These are phyloP conservation scores for Fraxinus sp. DNA, from an alignment of 305 asterid species.

Conservation along the genomic window DNA sequence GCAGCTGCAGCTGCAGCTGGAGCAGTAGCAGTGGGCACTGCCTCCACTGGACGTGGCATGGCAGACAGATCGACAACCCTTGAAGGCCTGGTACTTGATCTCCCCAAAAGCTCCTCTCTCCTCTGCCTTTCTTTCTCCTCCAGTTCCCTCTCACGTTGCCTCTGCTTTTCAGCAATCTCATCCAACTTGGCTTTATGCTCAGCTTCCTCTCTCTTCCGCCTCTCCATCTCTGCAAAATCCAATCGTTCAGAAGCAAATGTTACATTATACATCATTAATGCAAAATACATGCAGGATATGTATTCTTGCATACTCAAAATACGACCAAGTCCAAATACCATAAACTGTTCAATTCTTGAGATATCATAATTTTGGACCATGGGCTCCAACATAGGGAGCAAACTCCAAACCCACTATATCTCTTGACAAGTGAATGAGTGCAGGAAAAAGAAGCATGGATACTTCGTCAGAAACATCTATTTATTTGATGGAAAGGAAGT, in stretches of 20 bases:
- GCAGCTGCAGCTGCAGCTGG: slow-evolving; percentile 31
- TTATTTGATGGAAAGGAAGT: background rate
- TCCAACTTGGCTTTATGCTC: slow-evolving; percentile 85
- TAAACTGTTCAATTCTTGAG: background rate
- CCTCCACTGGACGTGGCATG: slow-evolving; percentile 37
- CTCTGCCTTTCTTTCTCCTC: slow-evolving; percentile 70
- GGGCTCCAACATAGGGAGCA: background rate
- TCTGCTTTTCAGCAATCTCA: slow-evolving; percentile 90
- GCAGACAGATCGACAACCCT: slow-evolving; percentile 37
- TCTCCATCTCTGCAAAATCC: slow-evolving; percentile 71
- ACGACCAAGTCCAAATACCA: background rate
- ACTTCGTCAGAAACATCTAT: background rate
- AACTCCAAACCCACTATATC: background rate
- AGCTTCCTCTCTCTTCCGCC: slow-evolving; percentile 77
- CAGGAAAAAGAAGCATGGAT: background rate
- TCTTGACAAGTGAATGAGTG: background rate
- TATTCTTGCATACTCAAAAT: background rate
- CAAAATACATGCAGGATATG: background rate
- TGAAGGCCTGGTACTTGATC: slow-evolving; percentile 33
- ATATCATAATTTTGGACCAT: background rate
- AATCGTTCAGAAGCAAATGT: background rate
- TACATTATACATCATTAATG: background rate
- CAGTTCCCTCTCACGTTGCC: slow-evolving; percentile 76
- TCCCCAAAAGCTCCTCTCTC: slow-evolving; percentile 60
- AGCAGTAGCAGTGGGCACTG: slow-evolving; percentile 26